A percentile compares a stretch with the other conserved stretches of the same genome.
Evolutionary conservation across 352 stramenopile genomes (phyloP).

Genomic region (Globisporangium sylvaticum): DNA sequence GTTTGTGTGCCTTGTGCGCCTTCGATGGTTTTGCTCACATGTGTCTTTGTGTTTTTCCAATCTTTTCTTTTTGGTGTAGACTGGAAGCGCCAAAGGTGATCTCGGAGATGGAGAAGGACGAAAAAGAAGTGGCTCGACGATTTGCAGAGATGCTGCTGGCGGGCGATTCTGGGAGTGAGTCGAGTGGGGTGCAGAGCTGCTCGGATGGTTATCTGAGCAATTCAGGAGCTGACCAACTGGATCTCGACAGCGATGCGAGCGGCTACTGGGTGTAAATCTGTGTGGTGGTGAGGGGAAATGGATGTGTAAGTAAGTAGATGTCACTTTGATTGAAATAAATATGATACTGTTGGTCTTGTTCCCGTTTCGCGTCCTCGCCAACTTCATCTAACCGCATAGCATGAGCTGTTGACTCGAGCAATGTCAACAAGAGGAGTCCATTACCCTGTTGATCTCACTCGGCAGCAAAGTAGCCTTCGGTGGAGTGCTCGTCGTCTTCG

Average conservation of each 20-base stretch:
- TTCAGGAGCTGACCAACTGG: constrained; percentile 36
- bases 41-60: neutral
- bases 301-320: constrained; percentile 4
- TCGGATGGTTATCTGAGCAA: constrained; percentile 37
- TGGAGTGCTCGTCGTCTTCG: constrained; percentile 8
- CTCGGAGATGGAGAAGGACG: constrained; percentile 43
- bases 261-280: constrained; percentile 20
- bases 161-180: constrained; percentile 25
- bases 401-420: neutral
- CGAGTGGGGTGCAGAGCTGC: constrained; percentile 62
- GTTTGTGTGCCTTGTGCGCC: neutral
- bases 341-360: constrained; percentile 2
- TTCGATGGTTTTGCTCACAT: neutral
- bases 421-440: neutral
- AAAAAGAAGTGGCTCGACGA: constrained; percentile 36
- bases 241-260: constrained; percentile 21
- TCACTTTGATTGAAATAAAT: constrained; percentile 12
- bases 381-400: neutral
- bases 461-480: constrained; percentile 11
- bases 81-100: constrained; percentile 22
- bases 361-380: neutral
- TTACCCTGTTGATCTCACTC: constrained; percentile 4
- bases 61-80: neutral
- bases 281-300: neutral
- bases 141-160: constrained; percentile 20